Base-by-base conservation (phyloP, 176 grass and related monocot species). In the Coix lacrymajobi region DNA sequence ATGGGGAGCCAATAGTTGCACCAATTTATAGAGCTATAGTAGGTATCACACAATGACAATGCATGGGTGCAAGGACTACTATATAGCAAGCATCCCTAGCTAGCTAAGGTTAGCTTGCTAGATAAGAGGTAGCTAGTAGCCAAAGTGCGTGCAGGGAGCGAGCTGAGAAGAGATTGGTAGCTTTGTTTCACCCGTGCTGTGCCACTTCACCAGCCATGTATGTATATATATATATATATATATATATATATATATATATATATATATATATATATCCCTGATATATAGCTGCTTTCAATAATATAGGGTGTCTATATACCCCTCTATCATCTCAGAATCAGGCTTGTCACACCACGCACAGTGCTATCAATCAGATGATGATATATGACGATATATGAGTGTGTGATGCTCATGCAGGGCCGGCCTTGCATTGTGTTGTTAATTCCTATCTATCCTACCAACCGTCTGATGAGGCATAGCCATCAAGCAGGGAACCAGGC, bases 131-230 rank as follows among this genome's bases (percentile, higher is more conserved):
- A 81, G 52, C 8, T 8, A 19, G 40, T 28, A 29, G 26, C 60
- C 4, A 62, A 28, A 29, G 25, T 62, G 57, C 57, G 11, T 26
- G 51, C 51, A n/a, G 57, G 46, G 13, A 68, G 8, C 31, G 16
- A 75, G 56, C 49, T 44, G 57, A 81, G 24, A 3, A 62, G 30
- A 36, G 62, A 75, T 83, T 68, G 20, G 71, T 82, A 75, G 48
- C 66, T 88, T n/a, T n/a, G n/a, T n/a, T 91, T 91, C 77, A 77
- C 19, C 56, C 61, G 37, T 71, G 74, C 8, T 68, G 77, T 89
- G 84, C 84, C 77, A 81, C 87, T 75, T 91, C 77, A 89, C 92
- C 86, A 76, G 75, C 61, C 73, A 84, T 83, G 57, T 68, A 49
- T 85, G n/a, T 7, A 37, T 7, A 54, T 22, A 54, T n/a, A 46